Evolutionary conservation across 345 rosid species (phyloP).

Genomic region (Acer campestre): DNA sequence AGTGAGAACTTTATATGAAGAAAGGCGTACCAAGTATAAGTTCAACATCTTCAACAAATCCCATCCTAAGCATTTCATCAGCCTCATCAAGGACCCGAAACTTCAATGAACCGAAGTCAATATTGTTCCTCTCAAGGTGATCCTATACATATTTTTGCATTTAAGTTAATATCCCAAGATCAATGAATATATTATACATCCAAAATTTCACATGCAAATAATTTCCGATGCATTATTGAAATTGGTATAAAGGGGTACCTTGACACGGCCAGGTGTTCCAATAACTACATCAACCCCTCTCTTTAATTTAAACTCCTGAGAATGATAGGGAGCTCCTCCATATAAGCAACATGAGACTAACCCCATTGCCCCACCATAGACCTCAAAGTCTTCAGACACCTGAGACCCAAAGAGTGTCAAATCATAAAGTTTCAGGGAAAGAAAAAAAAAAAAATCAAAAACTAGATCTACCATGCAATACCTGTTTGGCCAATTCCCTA

Average conservation of each 20-base stretch:
- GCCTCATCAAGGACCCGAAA: constrained; percentile 98
- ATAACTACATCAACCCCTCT: constrained; percentile 89
- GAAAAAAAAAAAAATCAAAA: no score
- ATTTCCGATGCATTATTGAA: background rate
- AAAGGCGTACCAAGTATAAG: constrained; percentile 71
- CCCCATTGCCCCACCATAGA: constrained; percentile 81
- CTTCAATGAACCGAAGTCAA: constrained; percentile 62
- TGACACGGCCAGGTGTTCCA: constrained; percentile 97
- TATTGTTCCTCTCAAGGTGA: constrained; percentile 74
- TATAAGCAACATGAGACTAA: constrained; percentile 79
- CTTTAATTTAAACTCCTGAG: constrained; percentile 67
- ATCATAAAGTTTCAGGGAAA: background rate
- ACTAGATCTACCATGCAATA: constrained; percentile 14
- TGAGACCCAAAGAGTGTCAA: constrained; percentile 20
- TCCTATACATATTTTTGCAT: constrained; percentile 47
- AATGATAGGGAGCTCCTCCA: constrained; percentile 76
- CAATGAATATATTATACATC: background rate
- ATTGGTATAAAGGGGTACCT: constrained; percentile 42
- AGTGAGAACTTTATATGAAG: background rate
- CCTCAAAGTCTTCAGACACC: constrained; percentile 82
- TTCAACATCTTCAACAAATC: constrained; percentile 97
- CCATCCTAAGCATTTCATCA: constrained; percentile 99
- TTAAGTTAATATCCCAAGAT: constrained; percentile 1
- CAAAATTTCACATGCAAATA: background rate
- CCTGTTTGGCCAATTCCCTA: constrained; percentile 95